Percentiles rank a stretch among this genome's conserved stretches.
Conservation (phyloP, 1,284 basidiomycete genomes). For the Porogramme epimiltina region DNA sequence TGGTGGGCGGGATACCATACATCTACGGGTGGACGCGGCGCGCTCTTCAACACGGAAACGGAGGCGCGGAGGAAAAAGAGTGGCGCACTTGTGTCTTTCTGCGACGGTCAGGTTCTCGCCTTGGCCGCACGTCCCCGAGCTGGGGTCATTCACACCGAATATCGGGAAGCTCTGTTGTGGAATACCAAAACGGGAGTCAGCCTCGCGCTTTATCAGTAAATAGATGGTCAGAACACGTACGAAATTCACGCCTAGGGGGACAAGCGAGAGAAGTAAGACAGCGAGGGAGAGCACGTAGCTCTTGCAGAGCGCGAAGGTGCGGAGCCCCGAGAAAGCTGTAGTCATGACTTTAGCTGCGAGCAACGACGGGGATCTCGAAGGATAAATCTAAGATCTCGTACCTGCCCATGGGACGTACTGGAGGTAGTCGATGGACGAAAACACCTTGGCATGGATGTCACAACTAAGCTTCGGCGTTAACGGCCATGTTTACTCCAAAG, state of each 20-base stretch:
- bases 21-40: too few relatives aligned
- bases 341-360: neutral
- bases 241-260: neutral
- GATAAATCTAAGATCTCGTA: neutral
- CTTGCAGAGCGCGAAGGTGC: neutral
- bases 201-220: neutral
- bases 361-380: too few relatives aligned
- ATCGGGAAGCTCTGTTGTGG: neutral
- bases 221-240: neutral
- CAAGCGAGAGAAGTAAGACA: neutral
- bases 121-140: too few relatives aligned
- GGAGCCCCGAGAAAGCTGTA: neutral
- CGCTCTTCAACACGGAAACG: too few relatives aligned
- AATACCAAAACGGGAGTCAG: neutral
- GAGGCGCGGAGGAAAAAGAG: too few relatives aligned
- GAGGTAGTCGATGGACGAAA: neutral
- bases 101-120: too few relatives aligned
- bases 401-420: slow-evolving; percentile 8
- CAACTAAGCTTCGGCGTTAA: neutral
- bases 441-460: neutral
- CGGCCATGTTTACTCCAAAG: neutral
- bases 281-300: neutral
- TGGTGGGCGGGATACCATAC: too few relatives aligned
- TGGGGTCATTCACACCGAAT: too few relatives aligned
- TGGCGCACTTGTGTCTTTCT: too few relatives aligned